Percentiles rank a stretch among this genome's conserved stretches.
Evolutionary conservation across 495 filamentous ascomycete genomes (phyloP).

Genomic region (Polyplosphaeria fusca): DNA sequence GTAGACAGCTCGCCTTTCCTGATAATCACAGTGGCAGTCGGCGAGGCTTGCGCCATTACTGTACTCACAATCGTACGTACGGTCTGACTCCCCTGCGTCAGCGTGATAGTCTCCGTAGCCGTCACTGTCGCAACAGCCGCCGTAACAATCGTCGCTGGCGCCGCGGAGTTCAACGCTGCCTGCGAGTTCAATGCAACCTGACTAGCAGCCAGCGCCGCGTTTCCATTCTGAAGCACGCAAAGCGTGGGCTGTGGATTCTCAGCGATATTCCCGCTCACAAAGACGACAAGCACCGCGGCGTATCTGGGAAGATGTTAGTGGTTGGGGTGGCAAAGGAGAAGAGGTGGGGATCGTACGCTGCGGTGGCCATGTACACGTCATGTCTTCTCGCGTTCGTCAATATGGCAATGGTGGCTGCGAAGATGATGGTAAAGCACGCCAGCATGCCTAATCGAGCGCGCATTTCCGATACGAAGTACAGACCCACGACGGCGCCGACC

Average conservation of each 20-base stretch:
- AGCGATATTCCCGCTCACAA: slow-evolving; percentile 11
- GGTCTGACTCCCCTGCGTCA: too few relatives aligned
- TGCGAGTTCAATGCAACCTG: too few relatives aligned
- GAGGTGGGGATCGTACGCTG: not conserved
- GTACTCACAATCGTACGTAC: too few relatives aligned
- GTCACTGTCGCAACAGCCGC: too few relatives aligned
- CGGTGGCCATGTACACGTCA: slow-evolving; percentile 2
- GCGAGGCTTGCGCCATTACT: too few relatives aligned
- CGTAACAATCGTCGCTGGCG: too few relatives aligned
- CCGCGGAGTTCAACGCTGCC: too few relatives aligned
- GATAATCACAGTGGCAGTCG: too few relatives aligned
- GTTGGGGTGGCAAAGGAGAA: not conserved
- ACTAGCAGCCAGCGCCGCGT: too few relatives aligned
- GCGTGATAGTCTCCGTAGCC: too few relatives aligned
- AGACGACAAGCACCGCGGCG: slow-evolving; percentile 10
- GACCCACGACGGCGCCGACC: not conserved
- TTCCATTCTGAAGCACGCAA: too few relatives aligned
- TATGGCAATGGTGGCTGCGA: not conserved
- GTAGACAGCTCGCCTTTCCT: too few relatives aligned
- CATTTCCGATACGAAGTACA: slow-evolving; percentile 2
- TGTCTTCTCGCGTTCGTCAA: not conserved
- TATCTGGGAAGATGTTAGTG: not conserved
- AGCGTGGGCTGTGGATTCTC: slow-evolving; percentile 1
- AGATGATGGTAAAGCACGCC: not conserved
- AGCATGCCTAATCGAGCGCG: not conserved